These are phyloP conservation scores for Globisporangium splendens DNA, from an alignment of 352 stramenopile genomes.

Conservation along the genomic window DNA sequence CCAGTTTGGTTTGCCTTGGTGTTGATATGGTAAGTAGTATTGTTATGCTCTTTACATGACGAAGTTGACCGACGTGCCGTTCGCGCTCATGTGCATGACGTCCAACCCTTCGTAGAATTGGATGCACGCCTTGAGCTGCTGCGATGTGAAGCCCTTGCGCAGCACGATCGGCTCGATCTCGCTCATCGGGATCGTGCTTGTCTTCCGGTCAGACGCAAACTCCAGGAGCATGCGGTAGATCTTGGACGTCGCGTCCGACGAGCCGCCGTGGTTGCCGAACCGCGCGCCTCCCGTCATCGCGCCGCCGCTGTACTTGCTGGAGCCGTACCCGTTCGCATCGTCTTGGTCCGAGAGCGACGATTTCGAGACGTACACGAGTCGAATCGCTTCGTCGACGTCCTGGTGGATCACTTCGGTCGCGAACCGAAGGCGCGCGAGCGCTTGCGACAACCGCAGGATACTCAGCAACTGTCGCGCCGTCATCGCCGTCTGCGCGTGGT, in stretches of 20 bases:
- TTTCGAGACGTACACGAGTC: constrained; percentile 97
- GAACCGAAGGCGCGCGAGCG: constrained; percentile 96
- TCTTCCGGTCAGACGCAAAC: constrained; percentile 78
- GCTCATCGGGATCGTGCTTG: constrained; percentile 77
- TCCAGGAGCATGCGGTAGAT: constrained; percentile 96
- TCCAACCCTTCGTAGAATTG: constrained; percentile 93
- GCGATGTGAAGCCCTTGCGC: constrained; percentile 94
- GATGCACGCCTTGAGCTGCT: constrained; percentile 94
- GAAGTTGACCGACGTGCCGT: constrained; percentile 77
- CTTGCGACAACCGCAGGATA: constrained; percentile 96
- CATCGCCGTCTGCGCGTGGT: constrained; percentile 96
- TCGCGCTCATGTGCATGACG: constrained; percentile 75
- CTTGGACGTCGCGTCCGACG: constrained; percentile 91
- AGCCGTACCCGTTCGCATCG: constrained; percentile 35
- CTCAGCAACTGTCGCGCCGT: constrained; percentile 98
- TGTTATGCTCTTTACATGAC: constrained; percentile 20
- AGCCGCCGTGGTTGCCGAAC: constrained; percentile 22
- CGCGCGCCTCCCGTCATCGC: constrained; percentile 12
- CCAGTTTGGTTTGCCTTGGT: too few species aligned
- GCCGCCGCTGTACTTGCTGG: constrained; percentile 9
- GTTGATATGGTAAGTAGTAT: too few species aligned
- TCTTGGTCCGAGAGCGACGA: constrained; percentile 91
- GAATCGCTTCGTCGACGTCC: constrained; percentile 98
- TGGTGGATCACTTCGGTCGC: constrained; percentile 92
- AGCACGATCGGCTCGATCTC: constrained; percentile 94